Evolutionary conservation across 1,284 basidiomycete species (phyloP).

Genomic region (Pterula multifida): DNA sequence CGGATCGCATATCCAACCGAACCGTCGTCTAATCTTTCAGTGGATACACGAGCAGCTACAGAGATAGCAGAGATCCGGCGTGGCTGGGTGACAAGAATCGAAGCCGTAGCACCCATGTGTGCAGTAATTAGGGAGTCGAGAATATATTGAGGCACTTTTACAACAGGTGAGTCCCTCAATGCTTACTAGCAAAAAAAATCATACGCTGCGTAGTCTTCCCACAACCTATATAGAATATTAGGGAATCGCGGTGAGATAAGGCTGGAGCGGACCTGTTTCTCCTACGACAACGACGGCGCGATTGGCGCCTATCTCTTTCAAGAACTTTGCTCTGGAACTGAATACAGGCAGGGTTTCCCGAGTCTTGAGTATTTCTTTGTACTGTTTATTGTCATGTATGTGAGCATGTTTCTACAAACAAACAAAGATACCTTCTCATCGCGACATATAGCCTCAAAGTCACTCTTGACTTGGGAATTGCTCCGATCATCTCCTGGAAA

Average conservation of each 20-base stretch:
- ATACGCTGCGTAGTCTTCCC: constrained; percentile 82
- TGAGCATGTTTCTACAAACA: background rate
- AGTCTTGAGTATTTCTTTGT: constrained; percentile 41
- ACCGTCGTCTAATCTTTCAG: constrained; percentile 75
- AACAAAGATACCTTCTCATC: constrained; percentile 23
- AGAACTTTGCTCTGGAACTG: constrained; percentile 51
- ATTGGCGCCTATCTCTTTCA: constrained; percentile 43
- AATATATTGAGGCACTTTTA: constrained; percentile 77
- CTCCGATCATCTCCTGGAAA: constrained; percentile 28
- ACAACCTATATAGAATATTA: constrained; percentile 38
- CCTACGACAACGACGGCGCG: constrained; percentile 77
- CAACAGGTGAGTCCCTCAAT: constrained; percentile 12
- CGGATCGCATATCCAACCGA: constrained; percentile 86
- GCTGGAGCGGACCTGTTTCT: constrained; percentile 47
- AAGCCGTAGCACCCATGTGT: constrained; percentile 53
- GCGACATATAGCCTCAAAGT: constrained; percentile 36
- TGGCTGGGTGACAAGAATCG: constrained; percentile 86
- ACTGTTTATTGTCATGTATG: constrained; percentile 21
- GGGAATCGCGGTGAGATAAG: constrained; percentile 1
- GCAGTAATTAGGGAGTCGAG: constrained; percentile 70
- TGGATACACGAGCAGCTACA: constrained; percentile 79
- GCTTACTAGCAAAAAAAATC: constrained; percentile 10
- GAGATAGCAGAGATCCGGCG: constrained; percentile 85
- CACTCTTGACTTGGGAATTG: constrained; percentile 40
- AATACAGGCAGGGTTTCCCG: constrained; percentile 72